Base-by-base conservation (phyloP, 2,329 filamentous ascomycete species). In the Nemania sp. region DNA sequence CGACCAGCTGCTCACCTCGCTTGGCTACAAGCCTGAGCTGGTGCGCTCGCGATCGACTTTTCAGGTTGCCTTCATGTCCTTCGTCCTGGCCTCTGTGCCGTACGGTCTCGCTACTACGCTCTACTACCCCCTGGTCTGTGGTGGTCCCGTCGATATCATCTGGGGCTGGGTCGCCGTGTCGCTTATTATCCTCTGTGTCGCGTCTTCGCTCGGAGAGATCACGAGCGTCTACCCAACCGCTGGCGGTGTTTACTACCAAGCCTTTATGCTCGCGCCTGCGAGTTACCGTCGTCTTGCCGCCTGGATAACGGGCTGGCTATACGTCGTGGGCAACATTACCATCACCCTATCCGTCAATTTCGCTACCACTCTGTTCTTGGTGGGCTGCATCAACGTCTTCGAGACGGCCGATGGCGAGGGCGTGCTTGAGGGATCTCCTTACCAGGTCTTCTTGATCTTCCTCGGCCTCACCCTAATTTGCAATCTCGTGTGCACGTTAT, bases 311-410 rank as follows among this genome's bases (percentile, higher is more conserved):
- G 88, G 88, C 56, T 91, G 88, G 88, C 76, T 86, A 19, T 91
- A 89, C 67, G 81, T 90, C 15, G 84, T 90, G 46, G 89, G 89
- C 54, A 91, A 91, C 73, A 86, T 91, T 69, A 90, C 86, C 61
- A 92, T 92, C 62, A 91, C 88, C 0, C 77, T 91, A n/a, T 82
- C 87, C n/a, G 88, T 91, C 67, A 89, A 90, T 75, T 91, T 91
- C 64, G 89, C 87, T 6, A 90, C 89, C 3, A 88, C 85, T 0
- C 82, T 91, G 60, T 80, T 83, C 68, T 70, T 82, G 53, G 75
- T 81, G 51, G 77, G 74, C 12, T 81, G 79, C 64, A 67, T 84
- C 69, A 81, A 82, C 53, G 77, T 84, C 30, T 84, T 83, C 54
- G 73, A 80, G 50, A 70, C 70, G 2, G 68, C 72, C 30, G 69